Base-by-base conservation (phyloP, 2,329 filamentous ascomycete species). In the Thielaviopsis punctulata region DNA sequence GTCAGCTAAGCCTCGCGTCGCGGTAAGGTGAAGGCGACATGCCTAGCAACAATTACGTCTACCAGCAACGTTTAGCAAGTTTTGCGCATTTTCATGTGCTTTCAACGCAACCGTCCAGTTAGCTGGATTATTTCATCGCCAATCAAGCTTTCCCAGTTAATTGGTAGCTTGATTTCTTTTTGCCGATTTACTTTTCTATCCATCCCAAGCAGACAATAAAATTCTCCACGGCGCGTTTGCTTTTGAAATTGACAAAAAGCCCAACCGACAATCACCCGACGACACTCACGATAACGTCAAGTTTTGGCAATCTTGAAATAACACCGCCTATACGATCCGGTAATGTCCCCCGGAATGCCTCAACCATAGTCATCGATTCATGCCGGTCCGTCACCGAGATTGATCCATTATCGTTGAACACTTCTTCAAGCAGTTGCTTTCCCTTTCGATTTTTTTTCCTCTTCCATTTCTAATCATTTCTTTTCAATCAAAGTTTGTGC, bases 1-100 rank as follows among this genome's bases (percentile, higher is more conserved):
- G 53, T 55, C 53, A 55, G 13, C 3, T 18, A 3, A 55, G 53
- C 53, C 53, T 55, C 47, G 53, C 47, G 53, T 52, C 53, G 50
- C 53, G 50, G 43, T 48, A 21, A 44, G 15, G 48, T 4, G n/a
- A n/a, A 15, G n/a, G 9, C 10, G 19, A 7, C 36, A 19, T 18
- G 18, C 19, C 36, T n/a, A 3, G 22, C 22, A 3, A 15, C 22
- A 12, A 12, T 45, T 45, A 6, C 22, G 13, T 45, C n/a, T n/a
- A n/a, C n/a, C 44, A 12, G 13, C 44, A 25, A 25, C 44, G 23
- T 45, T 25, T 45, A 24, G 15, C 10, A 24, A 13, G 5, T 22
- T 24, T n/a, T 25, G 44, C 44, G 22, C 22, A 45, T 21, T 15
- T 45, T 6, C 18, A 45, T 45, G 13, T 45, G 19, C 24, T 45